These are phyloP conservation scores for Fusarium verrucosum DNA, from an alignment of 2,329 filamentous ascomycete species.

Conservation along the genomic window DNA sequence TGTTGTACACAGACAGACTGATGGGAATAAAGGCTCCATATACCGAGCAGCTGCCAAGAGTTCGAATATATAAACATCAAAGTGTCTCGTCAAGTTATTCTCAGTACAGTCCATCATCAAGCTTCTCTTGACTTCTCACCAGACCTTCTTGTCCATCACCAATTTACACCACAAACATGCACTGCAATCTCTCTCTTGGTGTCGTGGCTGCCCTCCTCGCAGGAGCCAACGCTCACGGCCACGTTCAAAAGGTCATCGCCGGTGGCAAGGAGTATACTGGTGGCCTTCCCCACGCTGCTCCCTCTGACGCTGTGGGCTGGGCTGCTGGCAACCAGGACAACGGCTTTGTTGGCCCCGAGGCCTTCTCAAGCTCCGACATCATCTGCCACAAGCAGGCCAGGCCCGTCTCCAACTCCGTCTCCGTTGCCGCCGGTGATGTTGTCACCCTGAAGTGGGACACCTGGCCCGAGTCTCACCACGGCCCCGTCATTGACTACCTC, in stretches of 20 bases:
- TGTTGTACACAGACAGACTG: constrained; percentile 13
- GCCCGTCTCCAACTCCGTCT: constrained; percentile 52
- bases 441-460: constrained; percentile 69
- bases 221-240: constrained; percentile 45
- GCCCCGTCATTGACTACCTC: constrained; percentile 69
- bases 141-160: background rate
- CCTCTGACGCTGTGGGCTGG: constrained; percentile 49
- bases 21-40: background rate
- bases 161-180: constrained; percentile 11
- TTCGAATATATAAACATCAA: constrained; percentile 18
- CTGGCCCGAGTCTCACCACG: constrained; percentile 72
- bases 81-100: background rate
- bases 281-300: constrained; percentile 43
- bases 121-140: background rate
- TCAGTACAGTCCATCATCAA: constrained; percentile 8
- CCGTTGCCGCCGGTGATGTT: constrained; percentile 66
- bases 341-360: constrained; percentile 58
- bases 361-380: constrained; percentile 55
- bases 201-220: constrained; percentile 39
- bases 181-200: constrained; percentile 21
- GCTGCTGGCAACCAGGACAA: constrained; percentile 50
- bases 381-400: constrained; percentile 58
- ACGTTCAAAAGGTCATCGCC: constrained; percentile 42
- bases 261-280: constrained; percentile 46
- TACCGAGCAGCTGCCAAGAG: background rate